Evolutionary conservation across 208 protist species (phyloP).

Genomic region (Trichomonas gallinae): DNA sequence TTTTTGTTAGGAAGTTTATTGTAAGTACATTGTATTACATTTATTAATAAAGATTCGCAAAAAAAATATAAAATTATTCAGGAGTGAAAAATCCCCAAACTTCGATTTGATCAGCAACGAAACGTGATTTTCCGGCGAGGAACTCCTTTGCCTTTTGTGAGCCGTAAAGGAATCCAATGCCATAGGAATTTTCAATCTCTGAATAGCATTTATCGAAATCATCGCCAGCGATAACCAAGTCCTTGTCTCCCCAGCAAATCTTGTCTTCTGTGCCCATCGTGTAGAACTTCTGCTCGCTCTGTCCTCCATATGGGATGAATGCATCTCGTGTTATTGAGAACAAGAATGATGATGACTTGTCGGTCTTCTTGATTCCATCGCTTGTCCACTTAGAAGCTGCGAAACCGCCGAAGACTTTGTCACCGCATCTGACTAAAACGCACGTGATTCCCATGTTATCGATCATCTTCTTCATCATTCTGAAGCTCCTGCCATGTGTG

Average conservation of each 20-base stretch:
- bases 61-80: neutral
- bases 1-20: no score
- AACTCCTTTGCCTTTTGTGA: neutral
- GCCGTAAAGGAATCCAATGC: neutral
- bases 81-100: slow-evolving; percentile 16
- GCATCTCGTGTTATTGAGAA: neutral
- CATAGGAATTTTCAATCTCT: neutral
- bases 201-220: neutral
- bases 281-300: neutral
- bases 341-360: neutral
- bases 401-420: neutral
- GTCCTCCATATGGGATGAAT: neutral
- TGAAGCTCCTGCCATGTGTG: neutral
- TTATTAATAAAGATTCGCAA: neutral
- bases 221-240: neutral
- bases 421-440: neutral
- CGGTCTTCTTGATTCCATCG: neutral
- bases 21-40: no score
- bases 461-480: neutral
- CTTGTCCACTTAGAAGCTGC: neutral
- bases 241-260: neutral
- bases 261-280: neutral
- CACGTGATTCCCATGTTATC: neutral
- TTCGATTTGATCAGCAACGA: neutral
- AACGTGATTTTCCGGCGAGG: neutral